Conservation (phyloP, 1,284 basidiomycete species). For the Athelia psychrophila region DNA sequence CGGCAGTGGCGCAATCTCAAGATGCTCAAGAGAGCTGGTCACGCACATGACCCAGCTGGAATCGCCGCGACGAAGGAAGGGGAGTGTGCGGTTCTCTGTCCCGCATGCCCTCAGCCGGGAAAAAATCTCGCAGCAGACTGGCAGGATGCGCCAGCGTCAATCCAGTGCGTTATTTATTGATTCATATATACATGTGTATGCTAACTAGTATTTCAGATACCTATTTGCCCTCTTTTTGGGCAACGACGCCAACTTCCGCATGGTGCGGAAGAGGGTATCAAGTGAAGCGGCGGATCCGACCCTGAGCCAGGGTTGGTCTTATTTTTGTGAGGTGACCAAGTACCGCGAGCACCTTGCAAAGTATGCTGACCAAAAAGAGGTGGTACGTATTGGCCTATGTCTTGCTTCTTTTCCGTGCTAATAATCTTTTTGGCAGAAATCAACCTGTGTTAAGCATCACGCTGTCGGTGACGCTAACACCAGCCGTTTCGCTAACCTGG, state of each 20-base stretch:
- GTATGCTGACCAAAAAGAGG: slow-evolving; percentile 12
- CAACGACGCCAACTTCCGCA: slow-evolving; percentile 25
- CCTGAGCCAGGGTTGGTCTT: slow-evolving; percentile 19
- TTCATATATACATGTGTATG: neutral
- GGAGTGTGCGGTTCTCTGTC: slow-evolving; percentile 20
- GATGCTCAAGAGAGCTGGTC: slow-evolving; percentile 9
- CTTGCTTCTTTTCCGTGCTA: too few relatives aligned
- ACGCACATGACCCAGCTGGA: slow-evolving; percentile 14
- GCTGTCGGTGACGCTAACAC: neutral
- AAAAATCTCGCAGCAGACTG: slow-evolving; percentile 26
- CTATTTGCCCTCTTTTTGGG: slow-evolving; percentile 18
- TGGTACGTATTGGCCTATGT: slow-evolving; percentile 3
- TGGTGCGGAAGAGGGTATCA: slow-evolving; percentile 19
- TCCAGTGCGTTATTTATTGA: slow-evolving; percentile 5
- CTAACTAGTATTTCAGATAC: slow-evolving; percentile 10
- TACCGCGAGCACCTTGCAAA: slow-evolving; percentile 17
- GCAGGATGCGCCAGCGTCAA: slow-evolving; percentile 8
- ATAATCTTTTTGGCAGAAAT: too few relatives aligned
- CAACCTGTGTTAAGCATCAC: neutral
- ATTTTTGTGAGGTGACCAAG: slow-evolving; percentile 20
- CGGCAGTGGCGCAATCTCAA: slow-evolving; percentile 13
- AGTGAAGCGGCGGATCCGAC: slow-evolving; percentile 17
- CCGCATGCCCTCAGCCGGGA: slow-evolving; percentile 25
- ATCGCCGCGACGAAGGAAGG: slow-evolving; percentile 13
- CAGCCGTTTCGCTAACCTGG: neutral